Evolutionary conservation across 176 grass and related monocot genomes (phyloP).

Genomic region (Leersia perrieri): DNA sequence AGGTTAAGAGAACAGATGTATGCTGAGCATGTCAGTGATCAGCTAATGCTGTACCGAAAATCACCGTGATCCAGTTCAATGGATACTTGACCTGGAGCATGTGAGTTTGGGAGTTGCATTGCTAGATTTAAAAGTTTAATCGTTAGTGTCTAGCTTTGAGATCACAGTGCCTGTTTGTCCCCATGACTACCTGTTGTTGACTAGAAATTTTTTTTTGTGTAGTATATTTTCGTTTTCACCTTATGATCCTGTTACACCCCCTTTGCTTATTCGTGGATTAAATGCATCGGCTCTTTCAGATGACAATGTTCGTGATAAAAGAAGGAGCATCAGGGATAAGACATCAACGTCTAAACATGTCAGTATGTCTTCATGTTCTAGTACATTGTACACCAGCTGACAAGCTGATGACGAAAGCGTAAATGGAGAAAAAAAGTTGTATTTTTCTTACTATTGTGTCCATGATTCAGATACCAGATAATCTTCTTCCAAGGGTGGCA

Average conservation of each 20-base stretch:
- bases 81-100: background rate
- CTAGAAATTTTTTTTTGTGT: background rate
- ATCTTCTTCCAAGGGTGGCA: slow-evolving; percentile 76
- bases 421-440: background rate
- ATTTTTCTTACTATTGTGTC: slow-evolving; percentile 5
- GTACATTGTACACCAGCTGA: background rate
- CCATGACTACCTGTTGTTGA: background rate
- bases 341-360: slow-evolving; percentile 62
- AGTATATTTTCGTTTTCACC: background rate
- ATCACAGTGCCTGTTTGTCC: background rate
- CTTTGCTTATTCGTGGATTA: slow-evolving; percentile 7
- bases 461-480: slow-evolving; percentile 68
- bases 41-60: background rate
- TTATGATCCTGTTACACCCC: background rate
- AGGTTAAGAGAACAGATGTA: background rate
- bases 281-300: slow-evolving; percentile 47
- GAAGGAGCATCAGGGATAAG: slow-evolving; percentile 50
- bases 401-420: background rate
- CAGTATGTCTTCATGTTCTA: slow-evolving; percentile 24
- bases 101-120: background rate
- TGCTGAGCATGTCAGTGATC: background rate
- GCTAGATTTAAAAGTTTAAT: background rate
- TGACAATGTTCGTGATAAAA: slow-evolving; percentile 59
- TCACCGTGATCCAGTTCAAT: background rate
- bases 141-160: background rate